These are phyloP conservation scores for Grosmannia serpens DNA, from an alignment of 2,329 filamentous ascomycete species.

Conservation along the genomic window DNA sequence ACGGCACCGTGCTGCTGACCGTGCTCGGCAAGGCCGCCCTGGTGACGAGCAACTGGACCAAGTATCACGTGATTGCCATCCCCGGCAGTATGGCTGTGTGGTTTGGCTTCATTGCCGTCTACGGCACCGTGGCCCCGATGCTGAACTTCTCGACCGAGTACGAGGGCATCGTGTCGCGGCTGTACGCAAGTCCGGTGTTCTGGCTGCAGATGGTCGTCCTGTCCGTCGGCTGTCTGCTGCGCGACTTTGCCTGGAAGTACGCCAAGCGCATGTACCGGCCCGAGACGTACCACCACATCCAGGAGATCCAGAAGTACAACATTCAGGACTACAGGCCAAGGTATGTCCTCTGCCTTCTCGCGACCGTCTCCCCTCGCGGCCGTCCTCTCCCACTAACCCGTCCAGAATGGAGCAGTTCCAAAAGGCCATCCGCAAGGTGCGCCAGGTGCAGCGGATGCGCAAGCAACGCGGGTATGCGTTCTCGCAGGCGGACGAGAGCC, in stretches of 20 bases:
- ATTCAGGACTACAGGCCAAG: conserved; percentile 96
- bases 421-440: conserved; percentile 96
- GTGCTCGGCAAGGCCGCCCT: conserved; percentile 91
- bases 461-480: conserved; percentile 98
- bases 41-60: conserved; percentile 97
- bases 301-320: conserved; percentile 99
- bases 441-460: conserved; percentile 97
- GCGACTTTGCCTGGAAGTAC: conserved; percentile 96
- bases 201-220: conserved; percentile 82
- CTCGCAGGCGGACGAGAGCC: conserved; percentile 91
- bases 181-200: conserved; percentile 76
- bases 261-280: conserved; percentile 94
- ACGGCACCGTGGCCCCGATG: conserved; percentile 76
- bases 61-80: conserved; percentile 92
- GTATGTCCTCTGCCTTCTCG: conserved; percentile 42
- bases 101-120: conserved; percentile 81
- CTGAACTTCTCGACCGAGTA: conserved; percentile 75
- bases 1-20: conserved; percentile 85
- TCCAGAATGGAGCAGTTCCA: conserved; percentile 97
- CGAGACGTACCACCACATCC: conserved; percentile 93
- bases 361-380: neutral
- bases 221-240: conserved; percentile 67
- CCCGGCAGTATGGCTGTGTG: conserved; percentile 87
- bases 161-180: conserved; percentile 65
- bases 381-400: neutral